phyloP scores from a whole-genome alignment of 2,329 filamentous ascomycete species.

The Atkinsonella hypoxylon region DNA sequence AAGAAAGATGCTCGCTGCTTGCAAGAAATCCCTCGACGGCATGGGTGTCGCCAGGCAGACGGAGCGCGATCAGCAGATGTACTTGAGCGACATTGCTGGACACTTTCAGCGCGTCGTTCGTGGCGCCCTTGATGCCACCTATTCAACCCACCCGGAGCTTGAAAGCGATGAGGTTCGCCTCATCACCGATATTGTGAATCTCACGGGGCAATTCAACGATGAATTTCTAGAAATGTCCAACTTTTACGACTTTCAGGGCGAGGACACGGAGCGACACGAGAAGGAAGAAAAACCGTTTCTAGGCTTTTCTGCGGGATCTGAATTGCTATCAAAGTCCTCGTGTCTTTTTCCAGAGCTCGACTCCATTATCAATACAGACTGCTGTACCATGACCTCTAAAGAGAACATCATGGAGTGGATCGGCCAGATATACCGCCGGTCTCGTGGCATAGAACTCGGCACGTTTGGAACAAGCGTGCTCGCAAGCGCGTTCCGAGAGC shows the following conservation, averaged over 20 bases:
- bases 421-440: neutral
- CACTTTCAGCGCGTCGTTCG: constrained; percentile 1
- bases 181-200: constrained; percentile 2
- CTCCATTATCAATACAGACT: neutral
- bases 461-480: constrained; percentile 28
- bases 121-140: neutral
- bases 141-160: neutral
- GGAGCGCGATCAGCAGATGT: neutral
- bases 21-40: neutral
- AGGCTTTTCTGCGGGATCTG: neutral
- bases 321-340: neutral
- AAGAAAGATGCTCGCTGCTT: constrained; percentile 9
- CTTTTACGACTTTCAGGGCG: neutral
- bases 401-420: constrained; percentile 15
- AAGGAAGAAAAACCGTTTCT: too few species aligned
- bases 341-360: constrained; percentile 4
- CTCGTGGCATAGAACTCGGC: constrained; percentile 8
- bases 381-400: neutral
- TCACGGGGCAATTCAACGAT: neutral
- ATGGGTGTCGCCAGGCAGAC: constrained; percentile 1
- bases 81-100: neutral
- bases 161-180: neutral
- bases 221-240: neutral
- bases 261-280: neutral
- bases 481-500: constrained; percentile 34